Evolutionary conservation across 345 rosid genomes (phyloP).

Genomic region (Citrus australasica): DNA sequence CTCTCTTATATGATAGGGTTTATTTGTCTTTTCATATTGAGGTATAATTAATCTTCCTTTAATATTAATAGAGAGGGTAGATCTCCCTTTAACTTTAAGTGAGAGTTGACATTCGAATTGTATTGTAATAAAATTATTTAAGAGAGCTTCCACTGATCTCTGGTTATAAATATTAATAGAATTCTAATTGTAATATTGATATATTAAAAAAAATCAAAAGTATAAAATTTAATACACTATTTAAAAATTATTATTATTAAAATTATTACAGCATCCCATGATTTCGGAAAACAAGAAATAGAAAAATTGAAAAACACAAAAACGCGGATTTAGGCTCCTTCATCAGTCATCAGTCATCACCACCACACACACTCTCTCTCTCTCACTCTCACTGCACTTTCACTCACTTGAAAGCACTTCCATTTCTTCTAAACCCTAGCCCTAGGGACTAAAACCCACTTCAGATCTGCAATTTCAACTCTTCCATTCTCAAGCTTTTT

Average conservation of each 20-base stretch:
- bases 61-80: too few species aligned
- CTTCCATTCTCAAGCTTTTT: background rate
- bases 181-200: accelerated
- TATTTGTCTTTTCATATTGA: too few species aligned
- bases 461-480: constrained; percentile 28
- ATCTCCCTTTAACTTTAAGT: too few species aligned
- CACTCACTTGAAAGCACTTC: background rate
- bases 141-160: accelerated
- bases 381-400: background rate
- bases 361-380: constrained; percentile 2
- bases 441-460: background rate
- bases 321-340: constrained; percentile 25
- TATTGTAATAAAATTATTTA: too few species aligned
- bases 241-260: too few species aligned
- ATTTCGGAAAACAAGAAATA: background rate
- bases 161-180: too few species aligned
- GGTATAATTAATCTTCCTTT: accelerated
- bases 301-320: background rate
- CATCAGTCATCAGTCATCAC: background rate
- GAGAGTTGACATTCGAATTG: accelerated
- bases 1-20: accelerated
- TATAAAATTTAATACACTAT: too few species aligned
- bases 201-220: too few species aligned
- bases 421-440: constrained; percentile 16
- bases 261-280: background rate